Percentiles rank a stretch among this genome's conserved stretches.
phyloP scores from a whole-genome alignment of 805 yeast genomes.

The Nematodospora valgi region DNA sequence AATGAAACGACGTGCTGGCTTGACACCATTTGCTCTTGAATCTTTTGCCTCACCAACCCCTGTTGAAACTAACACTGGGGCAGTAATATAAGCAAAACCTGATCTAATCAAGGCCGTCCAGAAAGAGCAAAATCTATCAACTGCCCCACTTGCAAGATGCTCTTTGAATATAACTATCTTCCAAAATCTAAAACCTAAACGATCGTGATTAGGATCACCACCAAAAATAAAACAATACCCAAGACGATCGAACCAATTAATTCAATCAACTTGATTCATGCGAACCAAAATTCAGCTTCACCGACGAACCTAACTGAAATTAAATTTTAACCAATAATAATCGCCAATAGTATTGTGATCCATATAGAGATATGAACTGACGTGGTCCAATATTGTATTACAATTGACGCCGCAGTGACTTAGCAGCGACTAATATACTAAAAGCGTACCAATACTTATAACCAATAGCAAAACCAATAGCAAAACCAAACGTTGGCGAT shows the following conservation, averaged over 20 bases:
- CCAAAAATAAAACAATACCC: conserved; percentile 46
- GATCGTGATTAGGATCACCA: conserved; percentile 36
- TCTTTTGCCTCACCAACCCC: conserved; percentile 62
- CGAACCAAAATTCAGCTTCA: conserved; percentile 39
- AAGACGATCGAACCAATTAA: conserved; percentile 54
- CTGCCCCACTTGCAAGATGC: conserved; percentile 46
- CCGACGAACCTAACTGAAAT: conserved; percentile 39
- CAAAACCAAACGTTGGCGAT: conserved; percentile 29
- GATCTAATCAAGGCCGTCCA: conserved; percentile 66
- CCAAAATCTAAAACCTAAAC: conserved; percentile 47
- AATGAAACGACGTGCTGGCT: conserved; percentile 52
- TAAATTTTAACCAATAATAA: conserved; percentile 27
- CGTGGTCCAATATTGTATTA: conserved; percentile 32
- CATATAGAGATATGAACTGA: conserved; percentile 32
- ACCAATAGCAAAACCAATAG: too few species aligned
- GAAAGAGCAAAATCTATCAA: conserved; percentile 64
- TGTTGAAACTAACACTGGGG: conserved; percentile 69
- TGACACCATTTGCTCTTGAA: too few species aligned
- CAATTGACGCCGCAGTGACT: conserved; percentile 32
- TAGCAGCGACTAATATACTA: conserved; percentile 29
- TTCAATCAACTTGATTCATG: conserved; percentile 46
- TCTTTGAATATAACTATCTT: conserved; percentile 33
- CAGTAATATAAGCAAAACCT: conserved; percentile 61
- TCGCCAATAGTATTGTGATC: conserved; percentile 31
- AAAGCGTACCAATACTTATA: conserved; percentile 32